Percentiles rank a stretch among this genome's conserved stretches.
These are phyloP conservation scores for Corylus avellana DNA, from an alignment of 306 rosid genomes.

Conservation along the genomic window DNA sequence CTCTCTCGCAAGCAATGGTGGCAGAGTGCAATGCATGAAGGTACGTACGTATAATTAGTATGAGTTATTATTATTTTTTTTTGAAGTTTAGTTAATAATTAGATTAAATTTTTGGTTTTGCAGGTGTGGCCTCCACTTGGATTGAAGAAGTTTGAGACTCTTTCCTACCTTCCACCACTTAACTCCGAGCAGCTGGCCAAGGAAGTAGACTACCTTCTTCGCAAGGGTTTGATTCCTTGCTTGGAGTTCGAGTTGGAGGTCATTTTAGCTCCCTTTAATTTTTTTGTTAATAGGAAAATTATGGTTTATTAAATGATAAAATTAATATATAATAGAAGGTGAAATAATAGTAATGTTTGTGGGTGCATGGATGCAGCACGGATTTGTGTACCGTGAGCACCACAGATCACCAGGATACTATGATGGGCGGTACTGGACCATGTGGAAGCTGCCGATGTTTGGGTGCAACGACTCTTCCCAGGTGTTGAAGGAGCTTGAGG, in stretches of 20 bases:
- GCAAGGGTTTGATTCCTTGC: constrained; percentile 70
- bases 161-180: constrained; percentile 74
- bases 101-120: neutral
- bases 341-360: neutral
- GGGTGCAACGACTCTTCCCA: constrained; percentile 66
- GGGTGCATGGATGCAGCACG: constrained; percentile 34
- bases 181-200: neutral
- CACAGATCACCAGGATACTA: constrained; percentile 71
- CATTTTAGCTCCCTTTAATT: neutral
- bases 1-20: constrained; percentile 67
- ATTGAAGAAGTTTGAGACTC: constrained; percentile 75
- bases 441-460: constrained; percentile 96
- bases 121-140: constrained; percentile 87
- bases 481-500: constrained; percentile 52
- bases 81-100: neutral
- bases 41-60: constrained; percentile 20
- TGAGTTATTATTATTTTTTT: too few species aligned
- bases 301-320: too few species aligned
- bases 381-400: constrained; percentile 63
- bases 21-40: constrained; percentile 70
- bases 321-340: too few species aligned
- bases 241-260: constrained; percentile 68
- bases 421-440: constrained; percentile 86
- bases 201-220: constrained; percentile 67
- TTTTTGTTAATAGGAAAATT: too few species aligned